Evolutionary conservation across 2,329 filamentous ascomycete genomes (phyloP).

Genomic region (Furcasterigmium sp.): DNA sequence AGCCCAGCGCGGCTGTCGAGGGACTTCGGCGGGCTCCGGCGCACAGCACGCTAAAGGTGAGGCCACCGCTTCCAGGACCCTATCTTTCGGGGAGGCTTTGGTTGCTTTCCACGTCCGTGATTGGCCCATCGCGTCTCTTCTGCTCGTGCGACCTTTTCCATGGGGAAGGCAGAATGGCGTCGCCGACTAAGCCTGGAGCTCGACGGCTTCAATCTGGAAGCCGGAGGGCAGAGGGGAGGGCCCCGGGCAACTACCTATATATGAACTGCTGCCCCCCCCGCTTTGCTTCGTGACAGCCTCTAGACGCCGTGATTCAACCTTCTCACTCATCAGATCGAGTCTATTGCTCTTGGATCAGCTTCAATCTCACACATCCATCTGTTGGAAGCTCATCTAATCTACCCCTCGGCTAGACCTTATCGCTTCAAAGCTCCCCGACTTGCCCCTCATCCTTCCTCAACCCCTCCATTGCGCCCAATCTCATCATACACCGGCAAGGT

Average conservation of each 20-base stretch:
- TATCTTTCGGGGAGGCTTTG: neutral
- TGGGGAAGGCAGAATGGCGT: slow-evolving; percentile 1
- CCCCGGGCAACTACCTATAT: neutral
- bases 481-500: no score
- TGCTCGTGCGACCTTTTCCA: neutral
- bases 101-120: neutral
- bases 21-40: slow-evolving; percentile 18
- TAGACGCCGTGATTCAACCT: neutral
- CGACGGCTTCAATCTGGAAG: neutral
- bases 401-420: no score
- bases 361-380: no score
- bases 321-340: neutral
- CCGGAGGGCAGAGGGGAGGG: neutral
- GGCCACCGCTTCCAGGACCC: slow-evolving; percentile 2
- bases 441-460: neutral
- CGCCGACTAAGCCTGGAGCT: neutral
- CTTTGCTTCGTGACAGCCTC: neutral
- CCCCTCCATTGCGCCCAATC: no score
- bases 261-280: neutral
- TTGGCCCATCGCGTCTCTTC: neutral
- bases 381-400: no score
- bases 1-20: neutral
- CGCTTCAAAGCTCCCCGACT: no score
- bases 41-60: slow-evolving; percentile 1
- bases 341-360: no score